Evolutionary conservation across 2,329 filamentous ascomycete species (phyloP).

Genomic region (Penicillium sp.): DNA sequence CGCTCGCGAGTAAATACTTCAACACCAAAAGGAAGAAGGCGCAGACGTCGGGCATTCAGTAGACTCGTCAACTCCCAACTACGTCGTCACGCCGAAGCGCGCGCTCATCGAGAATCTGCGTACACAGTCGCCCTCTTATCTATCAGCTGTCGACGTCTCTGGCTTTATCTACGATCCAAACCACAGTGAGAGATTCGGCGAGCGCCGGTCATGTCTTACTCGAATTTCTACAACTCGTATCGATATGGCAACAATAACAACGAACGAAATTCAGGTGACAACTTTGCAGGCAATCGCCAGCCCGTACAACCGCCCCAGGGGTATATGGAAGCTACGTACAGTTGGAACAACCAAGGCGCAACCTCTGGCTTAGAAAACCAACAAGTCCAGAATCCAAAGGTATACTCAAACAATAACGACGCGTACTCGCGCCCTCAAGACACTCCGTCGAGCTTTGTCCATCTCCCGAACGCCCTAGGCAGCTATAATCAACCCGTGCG

Average conservation of each 20-base stretch:
- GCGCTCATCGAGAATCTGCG: background rate
- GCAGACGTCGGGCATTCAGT: background rate
- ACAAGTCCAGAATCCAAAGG: background rate
- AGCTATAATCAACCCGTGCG: conserved; percentile 3
- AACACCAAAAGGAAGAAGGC: no score
- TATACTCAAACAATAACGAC: background rate
- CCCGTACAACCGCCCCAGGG: conserved; percentile 7
- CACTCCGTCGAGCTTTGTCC: background rate
- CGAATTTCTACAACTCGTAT: conserved; percentile 9
- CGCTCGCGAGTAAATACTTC: no score
- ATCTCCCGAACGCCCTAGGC: background rate
- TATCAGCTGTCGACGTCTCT: background rate
- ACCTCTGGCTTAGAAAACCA: background rate
- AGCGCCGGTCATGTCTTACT: conserved; percentile 4
- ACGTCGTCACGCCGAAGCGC: background rate
- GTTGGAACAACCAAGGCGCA: conserved; percentile 10
- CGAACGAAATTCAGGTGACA: conserved; percentile 4
- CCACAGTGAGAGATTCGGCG: background rate
- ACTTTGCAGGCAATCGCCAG: conserved; percentile 1
- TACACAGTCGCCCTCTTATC: background rate
- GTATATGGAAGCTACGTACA: conserved; percentile 9
- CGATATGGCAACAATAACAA: conserved; percentile 6
- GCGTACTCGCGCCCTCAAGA: conserved; percentile 8
- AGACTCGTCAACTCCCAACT: background rate
- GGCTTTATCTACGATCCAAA: background rate